Base-by-base conservation (phyloP, 1,139 yeast species). In the Eremothecium gossypii region DNA sequence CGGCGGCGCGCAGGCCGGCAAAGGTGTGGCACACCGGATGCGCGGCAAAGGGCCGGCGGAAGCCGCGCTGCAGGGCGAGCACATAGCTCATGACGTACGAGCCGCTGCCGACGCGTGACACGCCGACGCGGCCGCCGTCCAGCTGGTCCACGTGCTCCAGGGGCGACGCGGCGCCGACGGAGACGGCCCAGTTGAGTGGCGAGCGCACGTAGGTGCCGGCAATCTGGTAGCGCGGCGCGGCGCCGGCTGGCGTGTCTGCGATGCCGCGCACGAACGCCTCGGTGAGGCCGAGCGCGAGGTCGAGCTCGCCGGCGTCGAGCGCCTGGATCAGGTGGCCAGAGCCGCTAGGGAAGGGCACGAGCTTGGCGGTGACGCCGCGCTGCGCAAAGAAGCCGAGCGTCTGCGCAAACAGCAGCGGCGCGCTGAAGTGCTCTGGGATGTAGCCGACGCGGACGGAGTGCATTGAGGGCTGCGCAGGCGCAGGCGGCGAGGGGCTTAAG, bases 1-100 rank as follows among this genome's bases (percentile, higher is more conserved):
- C 96, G 2, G 89, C 79, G 46, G 77, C 85, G 48, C 96, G 71
- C 53, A 87, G 70, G 56, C 81, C 83, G 57, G 75, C 73, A 63
- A 87, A 87, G 48, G 75, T 83, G 52, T 80, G 70, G 49, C 80
- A 70, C 14, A 81, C 68, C 23, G 77, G 77, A 60, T 76, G 82
- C 2, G 58, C 48, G 49, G 63, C 71, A 55, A 72, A 77, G 1
- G 82, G 78, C 36, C 64, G 58, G 4, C 53, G 34, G 55, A 76
- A 76, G 12, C 67, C 57, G 48, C 71, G 68, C 46, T 79, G 76
- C 52, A 77, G 71, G 1, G 84, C 94, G 50, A 87, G 68, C 9
- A 87, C 96, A 65, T 73, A 84, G 27, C 94, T 75, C 96, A 87
- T 87, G 35, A 87, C 87, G 55, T 83, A 84, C 0, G 95, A 84